Evolutionary conservation across 345 rosid genomes (phyloP), one percentile per base, ranked within the genome.

Genomic region (Eucalyptus tenuipes): DNA sequence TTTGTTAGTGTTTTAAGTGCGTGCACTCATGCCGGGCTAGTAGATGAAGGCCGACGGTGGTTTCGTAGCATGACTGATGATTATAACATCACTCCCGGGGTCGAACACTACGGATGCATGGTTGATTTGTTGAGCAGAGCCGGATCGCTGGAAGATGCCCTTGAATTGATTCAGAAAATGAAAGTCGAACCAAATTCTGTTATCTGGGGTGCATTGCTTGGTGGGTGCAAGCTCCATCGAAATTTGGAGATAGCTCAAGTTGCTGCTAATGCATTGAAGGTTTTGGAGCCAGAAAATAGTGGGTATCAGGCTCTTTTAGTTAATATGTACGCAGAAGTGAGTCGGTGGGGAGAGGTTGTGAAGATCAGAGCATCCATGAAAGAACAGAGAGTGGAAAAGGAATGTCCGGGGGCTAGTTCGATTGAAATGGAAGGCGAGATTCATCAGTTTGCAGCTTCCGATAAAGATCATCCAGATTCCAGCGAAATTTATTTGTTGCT

Each of bases 21-120:
- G 24, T 97, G 97, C 91, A 91, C 95, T 89, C 99, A 95, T 88
- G 96, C 95, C 44, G 99, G 99, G 48, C 92, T 97, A 48, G 95
- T 95, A n/a, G 93, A 95, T 88, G 97, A 94, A 90, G 98, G 98
- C 53, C 93, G 91, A 68, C 88, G 55, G 87, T 90, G 89, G 86
- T 96, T 96, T 88, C 89, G 55, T 86, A 93, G 95, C 89, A 95
- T 96, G 96, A 91, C 87, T 17, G 25, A 57, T 86, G 92, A 92
- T 86, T 94, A 93, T 90, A 92, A 87, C 44, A 92, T 96, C 71
- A 71, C 71, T 86, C 94, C 95, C 27, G 87, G 89, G 87, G 85
- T 94, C 48, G 95, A 95, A 88, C 97, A 95, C 85, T 95, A 93
- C 47, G 98, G 99, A 90, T 95, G 97, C 91, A 92, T 95, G 95